Conservation (phyloP, 2,329 filamentous ascomycete species). For the Pseudocercospora ulei region DNA sequence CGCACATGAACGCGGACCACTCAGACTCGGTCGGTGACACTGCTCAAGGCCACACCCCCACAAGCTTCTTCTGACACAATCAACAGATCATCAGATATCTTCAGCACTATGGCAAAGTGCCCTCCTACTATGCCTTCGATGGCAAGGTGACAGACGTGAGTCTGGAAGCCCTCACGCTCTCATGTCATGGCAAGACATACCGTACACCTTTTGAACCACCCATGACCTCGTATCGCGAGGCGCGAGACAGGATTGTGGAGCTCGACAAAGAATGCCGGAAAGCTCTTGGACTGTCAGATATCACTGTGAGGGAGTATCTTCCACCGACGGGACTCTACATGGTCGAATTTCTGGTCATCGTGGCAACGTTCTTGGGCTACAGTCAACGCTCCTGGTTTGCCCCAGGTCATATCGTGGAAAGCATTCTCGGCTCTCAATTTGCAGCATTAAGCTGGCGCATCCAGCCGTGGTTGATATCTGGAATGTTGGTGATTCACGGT, state of each 20-base stretch:
- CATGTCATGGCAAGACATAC: slow-evolving; percentile 44
- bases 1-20: slow-evolving; percentile 84
- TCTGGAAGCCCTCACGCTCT: slow-evolving; percentile 53
- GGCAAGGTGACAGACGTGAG: slow-evolving; percentile 58
- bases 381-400: slow-evolving; percentile 45
- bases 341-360: slow-evolving; percentile 47
- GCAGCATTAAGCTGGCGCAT: slow-evolving; percentile 50
- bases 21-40: slow-evolving; percentile 47
- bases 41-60: background rate
- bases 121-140: slow-evolving; percentile 46
- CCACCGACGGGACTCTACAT: slow-evolving; percentile 46
- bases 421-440: slow-evolving; percentile 47
- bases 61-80: too few species aligned
- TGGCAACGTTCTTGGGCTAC: slow-evolving; percentile 48
- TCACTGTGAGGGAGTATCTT: slow-evolving; percentile 46
- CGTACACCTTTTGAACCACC: slow-evolving; percentile 59
- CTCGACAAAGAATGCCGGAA: slow-evolving; percentile 56
- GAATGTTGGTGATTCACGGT: slow-evolving; percentile 56
- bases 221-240: slow-evolving; percentile 57
- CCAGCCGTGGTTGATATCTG: slow-evolving; percentile 49
- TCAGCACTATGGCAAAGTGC: slow-evolving; percentile 57
- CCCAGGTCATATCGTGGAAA: slow-evolving; percentile 39
- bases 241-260: slow-evolving; percentile 59
- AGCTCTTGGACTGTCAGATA: slow-evolving; percentile 52
- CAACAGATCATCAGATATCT: slow-evolving; percentile 49